Evolutionary conservation across 139 green algal species (phyloP).

Genomic region (Gonium pectorale): DNA sequence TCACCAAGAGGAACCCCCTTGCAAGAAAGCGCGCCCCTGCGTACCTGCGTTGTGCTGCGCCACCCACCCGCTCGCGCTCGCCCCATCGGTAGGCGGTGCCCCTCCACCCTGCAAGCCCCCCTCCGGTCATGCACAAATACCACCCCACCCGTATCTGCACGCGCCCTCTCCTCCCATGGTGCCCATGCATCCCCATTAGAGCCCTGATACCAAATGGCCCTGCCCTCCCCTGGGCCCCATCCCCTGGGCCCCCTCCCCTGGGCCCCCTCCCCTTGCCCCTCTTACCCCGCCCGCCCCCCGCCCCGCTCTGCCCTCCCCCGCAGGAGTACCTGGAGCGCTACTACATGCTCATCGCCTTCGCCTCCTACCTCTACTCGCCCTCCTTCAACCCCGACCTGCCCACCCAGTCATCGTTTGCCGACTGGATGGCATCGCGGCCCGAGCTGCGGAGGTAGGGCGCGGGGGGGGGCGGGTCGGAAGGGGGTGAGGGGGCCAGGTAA

Average conservation of each 20-base stretch:
- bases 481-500: neutral
- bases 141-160: too few species aligned
- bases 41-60: too few species aligned
- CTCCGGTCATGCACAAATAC: too few species aligned
- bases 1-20: too few species aligned
- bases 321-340: slow-evolving; percentile 87
- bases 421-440: slow-evolving; percentile 76
- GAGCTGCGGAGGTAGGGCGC: slow-evolving; percentile 79
- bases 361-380: slow-evolving; percentile 81
- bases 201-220: too few species aligned
- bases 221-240: neutral
- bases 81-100: too few species aligned
- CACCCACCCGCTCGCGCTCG: too few species aligned
- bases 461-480: neutral
- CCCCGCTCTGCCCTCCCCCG: neutral
- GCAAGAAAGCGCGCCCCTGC: too few species aligned
- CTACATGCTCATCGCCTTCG: slow-evolving; percentile 89
- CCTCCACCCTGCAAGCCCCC: too few species aligned
- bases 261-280: neutral
- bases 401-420: slow-evolving; percentile 69
- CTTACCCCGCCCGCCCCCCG: neutral
- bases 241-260: neutral
- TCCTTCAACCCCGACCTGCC: slow-evolving; percentile 66
- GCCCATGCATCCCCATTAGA: too few species aligned
- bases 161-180: too few species aligned